phyloP scores from a whole-genome alignment of 164 flowering plant genomes.

The Taxillus chinensis region DNA sequence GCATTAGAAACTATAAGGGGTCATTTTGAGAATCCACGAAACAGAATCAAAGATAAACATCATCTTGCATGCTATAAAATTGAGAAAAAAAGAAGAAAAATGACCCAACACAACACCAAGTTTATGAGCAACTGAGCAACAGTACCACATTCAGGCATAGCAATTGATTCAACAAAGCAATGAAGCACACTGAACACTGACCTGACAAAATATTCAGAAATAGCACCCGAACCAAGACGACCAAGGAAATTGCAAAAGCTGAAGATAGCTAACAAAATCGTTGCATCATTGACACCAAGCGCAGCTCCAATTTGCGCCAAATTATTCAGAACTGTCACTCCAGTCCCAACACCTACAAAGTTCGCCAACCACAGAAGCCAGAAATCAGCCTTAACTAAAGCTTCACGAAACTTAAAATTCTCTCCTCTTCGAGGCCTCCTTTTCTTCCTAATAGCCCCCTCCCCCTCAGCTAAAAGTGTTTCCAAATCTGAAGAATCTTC shows the following conservation, averaged over 20 bases:
- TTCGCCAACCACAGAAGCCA: slow-evolving; percentile 85
- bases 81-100: too few species aligned
- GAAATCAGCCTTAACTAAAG: slow-evolving; percentile 79
- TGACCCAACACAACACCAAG: too few species aligned
- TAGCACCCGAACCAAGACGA: slow-evolving; percentile 81
- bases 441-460: slow-evolving; percentile 85
- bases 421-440: slow-evolving; percentile 78
- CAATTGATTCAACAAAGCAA: too few species aligned
- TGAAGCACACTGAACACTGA: slow-evolving; percentile 11
- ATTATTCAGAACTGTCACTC: slow-evolving; percentile 88
- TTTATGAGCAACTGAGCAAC: too few species aligned
- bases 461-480: slow-evolving; percentile 80
- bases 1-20: not conserved
- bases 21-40: too few species aligned
- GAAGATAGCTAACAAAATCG: slow-evolving; percentile 63
- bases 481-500: slow-evolving; percentile 52
- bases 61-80: too few species aligned
- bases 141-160: too few species aligned
- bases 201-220: slow-evolving; percentile 86
- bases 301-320: slow-evolving; percentile 87
- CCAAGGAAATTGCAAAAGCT: slow-evolving; percentile 84
- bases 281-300: slow-evolving; percentile 51
- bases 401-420: slow-evolving; percentile 66
- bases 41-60: too few species aligned
- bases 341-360: slow-evolving; percentile 82